These are phyloP conservation scores for Cutaneotrichosporon daszewskae DNA, from an alignment of 1,284 basidiomycete genomes.

Conservation along the genomic window DNA sequence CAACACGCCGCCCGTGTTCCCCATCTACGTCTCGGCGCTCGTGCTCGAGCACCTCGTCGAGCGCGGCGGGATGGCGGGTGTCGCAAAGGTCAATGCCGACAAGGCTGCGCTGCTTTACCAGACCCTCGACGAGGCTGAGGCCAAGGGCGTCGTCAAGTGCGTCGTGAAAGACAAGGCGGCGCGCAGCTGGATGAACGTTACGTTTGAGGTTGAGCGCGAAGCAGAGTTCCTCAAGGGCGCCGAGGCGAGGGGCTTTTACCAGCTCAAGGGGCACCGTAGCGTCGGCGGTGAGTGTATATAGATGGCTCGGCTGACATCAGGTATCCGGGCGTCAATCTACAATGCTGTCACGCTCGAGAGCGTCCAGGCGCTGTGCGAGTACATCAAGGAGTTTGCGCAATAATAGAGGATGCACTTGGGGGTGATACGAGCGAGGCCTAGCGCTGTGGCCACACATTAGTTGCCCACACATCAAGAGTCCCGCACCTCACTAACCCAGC, in stretches of 20 bases:
- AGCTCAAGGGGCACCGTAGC: conserved; percentile 78
- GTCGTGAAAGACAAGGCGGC: conserved; percentile 64
- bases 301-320: conserved; percentile 40
- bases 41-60: conserved; percentile 68
- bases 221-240: conserved; percentile 72
- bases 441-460: too few relatives aligned
- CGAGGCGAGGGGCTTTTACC: conserved; percentile 68
- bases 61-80: conserved; percentile 66
- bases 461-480: too few relatives aligned
- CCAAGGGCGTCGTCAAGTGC: conserved; percentile 59
- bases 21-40: conserved; percentile 86
- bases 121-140: conserved; percentile 64
- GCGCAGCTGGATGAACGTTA: conserved; percentile 89
- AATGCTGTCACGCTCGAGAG: conserved; percentile 87
- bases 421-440: too few relatives aligned
- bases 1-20: conserved; percentile 91
- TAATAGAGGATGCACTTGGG: too few relatives aligned
- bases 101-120: conserved; percentile 73
- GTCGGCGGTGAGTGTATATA: conserved; percentile 54
- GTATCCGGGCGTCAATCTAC: conserved; percentile 87
- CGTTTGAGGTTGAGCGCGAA: conserved; percentile 68
- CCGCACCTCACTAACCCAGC: too few relatives aligned
- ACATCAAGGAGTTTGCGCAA: conserved; percentile 42
- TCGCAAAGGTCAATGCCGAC: conserved; percentile 60
- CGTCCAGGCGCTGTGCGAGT: conserved; percentile 50